These are phyloP conservation scores for Alternaria dauci DNA, from an alignment of 2,329 filamentous ascomycete genomes.

Conservation along the genomic window DNA sequence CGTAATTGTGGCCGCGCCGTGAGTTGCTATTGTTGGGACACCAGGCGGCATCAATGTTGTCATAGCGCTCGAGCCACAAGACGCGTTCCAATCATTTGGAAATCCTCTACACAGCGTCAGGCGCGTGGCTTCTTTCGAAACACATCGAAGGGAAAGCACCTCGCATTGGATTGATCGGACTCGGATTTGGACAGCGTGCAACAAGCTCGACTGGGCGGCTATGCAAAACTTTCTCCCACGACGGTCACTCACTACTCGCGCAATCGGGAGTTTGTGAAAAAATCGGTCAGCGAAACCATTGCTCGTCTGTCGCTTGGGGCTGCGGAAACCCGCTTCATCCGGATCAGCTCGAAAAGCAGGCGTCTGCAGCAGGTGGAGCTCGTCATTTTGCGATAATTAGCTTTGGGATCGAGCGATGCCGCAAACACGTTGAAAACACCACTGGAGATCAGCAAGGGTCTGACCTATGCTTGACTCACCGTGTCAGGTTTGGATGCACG, in stretches of 20 bases:
- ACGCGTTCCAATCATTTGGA: not conserved
- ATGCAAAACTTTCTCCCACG: not conserved
- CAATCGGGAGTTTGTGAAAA: not conserved
- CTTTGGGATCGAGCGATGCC: not conserved
- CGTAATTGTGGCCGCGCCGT: no score
- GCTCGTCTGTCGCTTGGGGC: not conserved
- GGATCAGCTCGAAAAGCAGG: not conserved
- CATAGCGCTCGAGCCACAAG: not conserved
- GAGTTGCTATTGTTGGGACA: not conserved
- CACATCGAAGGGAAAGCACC: not conserved
- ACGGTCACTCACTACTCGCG: not conserved
- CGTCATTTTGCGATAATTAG: not conserved
- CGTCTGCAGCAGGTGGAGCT: not conserved
- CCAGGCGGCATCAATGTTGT: not conserved
- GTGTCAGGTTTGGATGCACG: not conserved
- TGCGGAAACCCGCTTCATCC: not conserved
- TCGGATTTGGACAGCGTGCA: not conserved
- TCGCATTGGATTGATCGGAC: not conserved
- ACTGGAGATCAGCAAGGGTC: not conserved
- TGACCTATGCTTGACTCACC: not conserved
- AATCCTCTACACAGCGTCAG: not conserved
- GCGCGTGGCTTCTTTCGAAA: not conserved
- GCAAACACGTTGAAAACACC: not conserved
- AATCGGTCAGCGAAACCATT: not conserved
- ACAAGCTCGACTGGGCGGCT: not conserved